These are phyloP conservation scores for Trichoderma endophyticum DNA, from an alignment of 2,329 filamentous ascomycete genomes.

Conservation along the genomic window DNA sequence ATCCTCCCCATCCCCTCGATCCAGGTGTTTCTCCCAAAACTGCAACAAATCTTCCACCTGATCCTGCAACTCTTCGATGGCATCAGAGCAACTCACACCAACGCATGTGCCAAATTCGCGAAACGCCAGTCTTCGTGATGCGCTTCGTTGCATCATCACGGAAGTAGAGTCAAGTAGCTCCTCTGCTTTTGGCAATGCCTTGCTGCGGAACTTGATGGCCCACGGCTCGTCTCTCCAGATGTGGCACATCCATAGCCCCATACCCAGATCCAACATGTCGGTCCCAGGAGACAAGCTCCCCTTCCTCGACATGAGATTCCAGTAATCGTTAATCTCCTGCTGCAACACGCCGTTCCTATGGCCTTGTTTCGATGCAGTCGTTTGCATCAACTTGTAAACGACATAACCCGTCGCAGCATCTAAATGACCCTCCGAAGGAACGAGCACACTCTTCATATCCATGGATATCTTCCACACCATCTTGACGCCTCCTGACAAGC, in stretches of 20 bases:
- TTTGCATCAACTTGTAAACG: slow-evolving; percentile 47
- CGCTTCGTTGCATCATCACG: slow-evolving; percentile 24
- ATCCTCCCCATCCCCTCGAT: slow-evolving; percentile 29
- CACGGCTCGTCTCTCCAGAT: slow-evolving; percentile 48
- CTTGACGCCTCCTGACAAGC: slow-evolving; percentile 21
- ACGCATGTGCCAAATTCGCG: slow-evolving; percentile 53
- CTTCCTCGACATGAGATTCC: slow-evolving; percentile 41
- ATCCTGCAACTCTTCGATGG: slow-evolving; percentile 31
- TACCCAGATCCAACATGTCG: slow-evolving; percentile 56
- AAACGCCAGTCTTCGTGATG: slow-evolving; percentile 44
- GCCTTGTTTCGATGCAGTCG: slow-evolving; percentile 32
- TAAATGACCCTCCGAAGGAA: slow-evolving; percentile 51
- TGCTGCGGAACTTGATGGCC: slow-evolving; percentile 39
- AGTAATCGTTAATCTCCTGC: slow-evolving; percentile 52
- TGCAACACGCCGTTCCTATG: slow-evolving; percentile 29
- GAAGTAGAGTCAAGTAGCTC: slow-evolving; percentile 24
- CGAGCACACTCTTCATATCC: slow-evolving; percentile 46
- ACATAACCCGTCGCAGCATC: slow-evolving; percentile 55
- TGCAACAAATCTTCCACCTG: slow-evolving; percentile 30
- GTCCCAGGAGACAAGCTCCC: slow-evolving; percentile 42
- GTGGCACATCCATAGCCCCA: slow-evolving; percentile 57
- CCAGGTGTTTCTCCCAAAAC: slow-evolving; percentile 34
- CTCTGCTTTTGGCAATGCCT: slow-evolving; percentile 29
- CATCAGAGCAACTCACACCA: slow-evolving; percentile 42
- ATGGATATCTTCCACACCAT: slow-evolving; percentile 58